These are phyloP conservation scores for Fusarium avenaceum DNA, from an alignment of 2,329 filamentous ascomycete species.

Conservation along the genomic window DNA sequence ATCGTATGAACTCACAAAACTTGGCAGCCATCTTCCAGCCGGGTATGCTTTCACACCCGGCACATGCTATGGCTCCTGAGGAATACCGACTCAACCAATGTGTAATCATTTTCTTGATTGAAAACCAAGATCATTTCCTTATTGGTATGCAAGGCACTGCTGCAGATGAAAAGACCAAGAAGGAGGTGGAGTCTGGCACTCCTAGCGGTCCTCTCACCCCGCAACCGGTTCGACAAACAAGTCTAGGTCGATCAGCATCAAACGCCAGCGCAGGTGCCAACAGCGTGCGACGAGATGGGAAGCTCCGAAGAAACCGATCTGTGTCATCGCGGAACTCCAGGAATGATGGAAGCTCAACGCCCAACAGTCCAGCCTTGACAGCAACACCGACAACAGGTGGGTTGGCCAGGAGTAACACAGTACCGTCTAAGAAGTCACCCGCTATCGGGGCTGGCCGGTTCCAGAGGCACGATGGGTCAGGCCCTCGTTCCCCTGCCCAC, in stretches of 20 bases:
- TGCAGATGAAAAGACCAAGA: constrained; percentile 84
- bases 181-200: constrained; percentile 77
- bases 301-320: constrained; percentile 88
- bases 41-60: constrained; percentile 92
- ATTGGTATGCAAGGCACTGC: constrained; percentile 99
- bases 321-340: constrained; percentile 90
- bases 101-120: constrained; percentile 96
- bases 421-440: constrained; percentile 91
- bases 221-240: constrained; percentile 66
- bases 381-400: constrained; percentile 69
- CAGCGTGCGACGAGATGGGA: constrained; percentile 84
- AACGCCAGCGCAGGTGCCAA: constrained; percentile 91
- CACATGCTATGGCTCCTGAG: constrained; percentile 93
- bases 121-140: constrained; percentile 98
- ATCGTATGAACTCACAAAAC: constrained; percentile 96
- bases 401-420: constrained; percentile 82
- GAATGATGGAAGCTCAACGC: constrained; percentile 78
- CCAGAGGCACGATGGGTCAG: constrained; percentile 56
- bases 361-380: constrained; percentile 71
- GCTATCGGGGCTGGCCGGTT: constrained; percentile 77
- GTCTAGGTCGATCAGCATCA: constrained; percentile 76
- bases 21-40: constrained; percentile 97
- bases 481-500: constrained; percentile 52
- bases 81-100: constrained; percentile 97
- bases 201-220: constrained; percentile 62